Conservation (phyloP, 805 yeast species). For the Yarrowia osloensis region DNA sequence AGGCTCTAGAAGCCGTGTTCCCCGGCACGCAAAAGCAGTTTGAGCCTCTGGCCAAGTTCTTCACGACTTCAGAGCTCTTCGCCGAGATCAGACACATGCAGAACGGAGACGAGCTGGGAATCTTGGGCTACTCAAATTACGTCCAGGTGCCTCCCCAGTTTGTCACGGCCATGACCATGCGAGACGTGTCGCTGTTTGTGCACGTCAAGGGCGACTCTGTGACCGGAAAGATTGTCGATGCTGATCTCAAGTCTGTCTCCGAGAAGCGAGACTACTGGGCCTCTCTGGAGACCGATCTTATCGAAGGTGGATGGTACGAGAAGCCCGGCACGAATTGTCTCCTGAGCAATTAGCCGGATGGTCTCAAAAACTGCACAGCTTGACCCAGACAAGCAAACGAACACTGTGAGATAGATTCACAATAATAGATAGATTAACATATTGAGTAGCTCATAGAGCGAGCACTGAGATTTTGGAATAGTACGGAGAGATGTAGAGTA, state of each 20-base stretch:
- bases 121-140: slow-evolving; percentile 11
- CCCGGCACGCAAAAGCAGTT: background rate
- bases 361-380: background rate
- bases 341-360: background rate
- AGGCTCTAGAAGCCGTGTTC: background rate
- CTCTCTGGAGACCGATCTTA: slow-evolving; percentile 1
- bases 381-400: background rate
- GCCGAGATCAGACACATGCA: slow-evolving; percentile 8
- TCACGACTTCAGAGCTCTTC: background rate
- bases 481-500: no score
- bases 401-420: background rate
- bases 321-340: background rate
- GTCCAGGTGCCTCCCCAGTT: slow-evolving; percentile 8
- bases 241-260: background rate
- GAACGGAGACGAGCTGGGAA: slow-evolving; percentile 13
- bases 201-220: background rate
- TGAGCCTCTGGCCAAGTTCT: slow-evolving; percentile 17
- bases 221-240: slow-evolving; percentile 8
- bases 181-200: slow-evolving; percentile 23
- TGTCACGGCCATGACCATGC: slow-evolving; percentile 15
- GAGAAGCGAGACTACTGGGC: slow-evolving; percentile 15
- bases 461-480: no score
- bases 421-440: background rate
- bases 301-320: slow-evolving; percentile 2
- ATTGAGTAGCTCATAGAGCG: background rate